Evolutionary conservation across 2,329 filamentous ascomycete species (phyloP), one percentile per base, ranked within the genome.

Genomic region (Cercospora sojina): DNA sequence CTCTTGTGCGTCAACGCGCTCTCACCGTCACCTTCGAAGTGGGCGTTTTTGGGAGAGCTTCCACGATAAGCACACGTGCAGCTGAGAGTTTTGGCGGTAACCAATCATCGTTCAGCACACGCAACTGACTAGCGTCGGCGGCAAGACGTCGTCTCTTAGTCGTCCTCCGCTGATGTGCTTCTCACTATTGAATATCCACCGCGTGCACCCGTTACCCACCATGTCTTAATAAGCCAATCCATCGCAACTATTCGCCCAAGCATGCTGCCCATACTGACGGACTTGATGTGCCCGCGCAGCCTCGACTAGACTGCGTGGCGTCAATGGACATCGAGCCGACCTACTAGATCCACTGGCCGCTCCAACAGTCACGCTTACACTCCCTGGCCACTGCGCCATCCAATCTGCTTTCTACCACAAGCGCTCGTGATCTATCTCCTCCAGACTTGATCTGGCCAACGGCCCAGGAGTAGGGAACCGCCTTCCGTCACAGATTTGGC

Each of bases 381-480:
- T 38, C 7, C 32, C 51, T 29, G 60, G 27, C 43, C 27, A 43
- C 47, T 32, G 57, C 35, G 57, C 20, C 47, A 56, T 61, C 63
- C 63, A 65, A 57, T 61, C 47, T 65, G 41, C 27, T 41, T 25
- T 49, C 25, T 61, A 27, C 57, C 57, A 61, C 63, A 65, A 59
- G 57, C 63, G 63, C 63, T 65, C 58, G 38, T 57, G 49, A 65
- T 61, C 29, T 57, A 20, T 51, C 25, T 49, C 25, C 25, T 32
- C 43, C 27, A 20, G 20, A 25, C 47, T 53, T 12, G 51, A 32
- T 56, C 23, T n/a, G 51, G 51, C 25, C 51, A n/a, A 32, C 25
- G 51, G 51, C 23, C 51, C 29, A 29, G 35, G 51, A 56, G 51
- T 16, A 12, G 13, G 51, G 25, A 56, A 27, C 51, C 61, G 16